Evolutionary conservation across 257 asterid species (phyloP), one percentile per base, ranked within the genome.

Genomic region (Gynochthodes officinalis): DNA sequence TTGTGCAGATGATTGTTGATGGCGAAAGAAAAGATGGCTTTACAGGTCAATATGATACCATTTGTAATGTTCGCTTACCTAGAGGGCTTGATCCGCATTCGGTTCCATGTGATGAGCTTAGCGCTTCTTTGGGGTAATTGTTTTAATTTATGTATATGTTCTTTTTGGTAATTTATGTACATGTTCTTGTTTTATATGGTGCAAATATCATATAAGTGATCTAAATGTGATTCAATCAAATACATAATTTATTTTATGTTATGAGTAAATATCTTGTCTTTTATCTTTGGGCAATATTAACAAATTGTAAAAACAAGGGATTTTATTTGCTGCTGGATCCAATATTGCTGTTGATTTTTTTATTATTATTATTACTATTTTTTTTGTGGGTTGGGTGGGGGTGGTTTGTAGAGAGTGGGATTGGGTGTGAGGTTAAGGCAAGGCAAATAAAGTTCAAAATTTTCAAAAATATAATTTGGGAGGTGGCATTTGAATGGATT

Each of bases 31-130:
- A 90, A 75, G 92, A 91, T 81, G 91, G 87, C 21, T 83, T 77
- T 77, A 64, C 59, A 62, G 93, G 94, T 43, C 92, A 79, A 78
- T 95, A 83, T 80, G 97, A 95, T 84, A 82, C 93, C 68, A 89
- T 95, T 73, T 95, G 97, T 80, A 79, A 79, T 84, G 92, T 95
- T 39, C 96, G 98, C 73, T 83, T 95, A 84, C 99, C 99, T 39
- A 89, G 87, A 86, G 98, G 98, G 69, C 92, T 95, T 67, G 99
- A 95, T 82, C 97, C 99, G 66, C 97, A 95, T 83, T 95, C 99
- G 61, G 96, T 90, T 85, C 92, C 97, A 68, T 78, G 96, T 19
- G 92, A 86, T 15, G 98, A 95, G 86, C 98, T 95, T 77, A 90
- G 91, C 42, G 97, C 97, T 39, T 89, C 99, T 58, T 79, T 92